Evolutionary conservation across 345 rosid species (phyloP).

Genomic region (Brassica carinata): DNA sequence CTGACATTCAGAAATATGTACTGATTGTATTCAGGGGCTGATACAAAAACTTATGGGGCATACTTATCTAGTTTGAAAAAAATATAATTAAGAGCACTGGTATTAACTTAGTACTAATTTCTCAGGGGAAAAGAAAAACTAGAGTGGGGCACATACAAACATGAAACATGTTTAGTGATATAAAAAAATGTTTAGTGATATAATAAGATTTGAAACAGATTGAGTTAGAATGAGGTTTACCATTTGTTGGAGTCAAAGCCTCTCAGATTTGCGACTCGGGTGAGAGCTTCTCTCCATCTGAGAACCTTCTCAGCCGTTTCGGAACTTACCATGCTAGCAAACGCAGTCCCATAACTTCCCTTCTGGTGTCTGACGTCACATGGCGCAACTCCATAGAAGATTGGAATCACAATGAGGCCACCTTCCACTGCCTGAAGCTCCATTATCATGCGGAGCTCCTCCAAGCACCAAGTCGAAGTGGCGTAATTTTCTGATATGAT

Average conservation of each 20-base stretch:
- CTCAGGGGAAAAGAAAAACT: no score
- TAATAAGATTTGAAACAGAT: not conserved
- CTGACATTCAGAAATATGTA: not conserved
- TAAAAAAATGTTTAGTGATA: no score
- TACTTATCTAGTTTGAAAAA: no score
- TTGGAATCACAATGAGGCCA: not conserved
- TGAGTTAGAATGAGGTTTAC: not conserved
- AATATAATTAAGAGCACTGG: no score
- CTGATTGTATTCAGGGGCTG: no score
- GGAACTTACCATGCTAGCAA: not conserved
- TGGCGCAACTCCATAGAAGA: not conserved
- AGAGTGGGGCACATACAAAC: no score
- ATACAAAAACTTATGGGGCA: no score
- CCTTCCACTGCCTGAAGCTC: not conserved
- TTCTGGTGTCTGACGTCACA: not conserved
- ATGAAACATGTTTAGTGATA: no score
- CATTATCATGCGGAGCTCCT: not conserved
- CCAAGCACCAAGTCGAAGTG: not conserved
- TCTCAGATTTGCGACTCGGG: not conserved
- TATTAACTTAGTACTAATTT: no score
- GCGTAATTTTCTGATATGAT: not conserved
- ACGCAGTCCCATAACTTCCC: not conserved
- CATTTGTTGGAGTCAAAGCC: not conserved
- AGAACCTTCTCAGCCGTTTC: not conserved
- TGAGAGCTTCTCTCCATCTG: not conserved